Conservation (phyloP, 2,329 filamentous ascomycete genomes). For the Penicillium sp. region DNA sequence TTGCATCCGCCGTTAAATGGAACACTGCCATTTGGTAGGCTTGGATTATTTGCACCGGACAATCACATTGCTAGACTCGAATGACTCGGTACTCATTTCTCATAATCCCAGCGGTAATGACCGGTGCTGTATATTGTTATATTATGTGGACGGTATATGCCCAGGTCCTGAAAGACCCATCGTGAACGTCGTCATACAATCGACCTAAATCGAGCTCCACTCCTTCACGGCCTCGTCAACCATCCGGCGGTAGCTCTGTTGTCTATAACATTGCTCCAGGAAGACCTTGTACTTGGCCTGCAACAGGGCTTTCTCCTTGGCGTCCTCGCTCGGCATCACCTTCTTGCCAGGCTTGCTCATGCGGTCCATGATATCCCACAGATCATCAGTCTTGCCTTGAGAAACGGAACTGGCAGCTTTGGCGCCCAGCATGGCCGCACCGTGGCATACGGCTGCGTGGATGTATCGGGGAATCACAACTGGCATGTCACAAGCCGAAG, state of each 20-base stretch:
- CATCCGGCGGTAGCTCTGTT: conserved; percentile 73
- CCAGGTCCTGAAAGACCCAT: background rate
- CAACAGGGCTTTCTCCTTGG: conserved; percentile 71
- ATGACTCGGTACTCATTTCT: background rate
- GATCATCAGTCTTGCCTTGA: conserved; percentile 72
- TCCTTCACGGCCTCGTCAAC: conserved; percentile 60
- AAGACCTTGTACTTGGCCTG: conserved; percentile 94
- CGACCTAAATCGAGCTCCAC: conserved; percentile 34
- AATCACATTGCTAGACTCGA: conserved; percentile 1
- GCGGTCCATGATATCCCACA: conserved; percentile 97
- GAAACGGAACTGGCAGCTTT: conserved; percentile 85
- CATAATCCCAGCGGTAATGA: conserved; percentile 3
- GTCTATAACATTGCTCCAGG: conserved; percentile 80
- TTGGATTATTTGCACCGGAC: background rate
- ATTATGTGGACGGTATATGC: background rate
- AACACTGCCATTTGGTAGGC: background rate
- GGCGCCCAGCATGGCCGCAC: conserved; percentile 96
- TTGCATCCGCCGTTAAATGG: background rate
- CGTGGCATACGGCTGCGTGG: conserved; percentile 91
- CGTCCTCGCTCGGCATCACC: conserved; percentile 68
- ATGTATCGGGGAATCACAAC: conserved; percentile 92
- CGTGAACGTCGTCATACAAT: background rate
- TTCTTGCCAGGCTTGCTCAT: conserved; percentile 92
- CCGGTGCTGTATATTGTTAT: background rate
- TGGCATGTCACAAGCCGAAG: conserved; percentile 84